Percentiles rank a stretch among this genome's conserved stretches.
Evolutionary conservation across 495 filamentous ascomycete species (phyloP).

Genomic region (Penicillium egyptiacum): DNA sequence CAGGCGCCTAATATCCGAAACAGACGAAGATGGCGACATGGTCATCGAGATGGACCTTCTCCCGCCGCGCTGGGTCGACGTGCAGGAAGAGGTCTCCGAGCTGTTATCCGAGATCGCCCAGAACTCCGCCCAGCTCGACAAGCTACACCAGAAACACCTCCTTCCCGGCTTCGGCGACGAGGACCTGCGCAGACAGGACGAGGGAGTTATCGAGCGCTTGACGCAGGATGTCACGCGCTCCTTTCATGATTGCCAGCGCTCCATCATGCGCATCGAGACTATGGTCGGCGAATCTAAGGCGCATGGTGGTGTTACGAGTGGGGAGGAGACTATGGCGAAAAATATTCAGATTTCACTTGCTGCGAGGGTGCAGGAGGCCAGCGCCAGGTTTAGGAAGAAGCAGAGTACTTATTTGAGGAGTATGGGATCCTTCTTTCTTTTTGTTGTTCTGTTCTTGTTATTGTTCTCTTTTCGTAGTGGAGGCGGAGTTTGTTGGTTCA

Average conservation of each 20-base stretch:
- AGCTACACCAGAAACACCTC: constrained; percentile 94
- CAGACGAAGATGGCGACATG: constrained; percentile 82
- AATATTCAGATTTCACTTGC: constrained; percentile 94
- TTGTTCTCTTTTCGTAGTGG: neutral
- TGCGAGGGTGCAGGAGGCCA: constrained; percentile 85
- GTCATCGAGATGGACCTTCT: constrained; percentile 98
- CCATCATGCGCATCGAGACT: constrained; percentile 80
- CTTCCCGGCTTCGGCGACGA: constrained; percentile 97
- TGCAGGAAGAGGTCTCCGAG: constrained; percentile 90
- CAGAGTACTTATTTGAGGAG: constrained; percentile 95
- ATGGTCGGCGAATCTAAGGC: constrained; percentile 77
- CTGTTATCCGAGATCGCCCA: constrained; percentile 75
- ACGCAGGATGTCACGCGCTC: constrained; percentile 85
- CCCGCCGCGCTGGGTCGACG: constrained; percentile 92
- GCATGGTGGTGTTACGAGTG: constrained; percentile 65
- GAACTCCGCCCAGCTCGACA: constrained; percentile 81
- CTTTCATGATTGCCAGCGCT: constrained; percentile 86
- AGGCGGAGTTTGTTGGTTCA: neutral
- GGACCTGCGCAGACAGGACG: constrained; percentile 76
- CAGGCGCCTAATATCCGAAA: constrained; percentile 76
- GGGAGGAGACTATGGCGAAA: constrained; percentile 91
- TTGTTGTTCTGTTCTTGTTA: neutral
- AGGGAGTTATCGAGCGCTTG: constrained; percentile 82
- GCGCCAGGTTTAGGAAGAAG: constrained; percentile 90
- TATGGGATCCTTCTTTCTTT: constrained; percentile 37